These are phyloP conservation scores for Neonectria magnoliae DNA, from an alignment of 2,329 filamentous ascomycete species.

Conservation along the genomic window DNA sequence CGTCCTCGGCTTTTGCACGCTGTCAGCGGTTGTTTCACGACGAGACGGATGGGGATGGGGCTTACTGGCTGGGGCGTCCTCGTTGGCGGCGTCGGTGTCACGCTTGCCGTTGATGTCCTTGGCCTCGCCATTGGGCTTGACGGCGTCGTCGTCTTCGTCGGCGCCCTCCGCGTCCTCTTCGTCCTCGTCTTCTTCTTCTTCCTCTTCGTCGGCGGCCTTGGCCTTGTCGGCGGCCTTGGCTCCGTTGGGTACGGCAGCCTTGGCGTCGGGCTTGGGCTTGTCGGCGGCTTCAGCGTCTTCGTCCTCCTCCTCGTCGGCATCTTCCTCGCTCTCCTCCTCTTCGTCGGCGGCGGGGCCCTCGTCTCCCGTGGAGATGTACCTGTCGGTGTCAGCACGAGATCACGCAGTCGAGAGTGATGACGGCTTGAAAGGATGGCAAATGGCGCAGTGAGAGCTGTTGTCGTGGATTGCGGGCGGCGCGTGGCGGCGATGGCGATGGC, in stretches of 20 bases:
- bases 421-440: background rate
- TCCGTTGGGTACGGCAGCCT: slow-evolving; percentile 48
- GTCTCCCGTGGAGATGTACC: slow-evolving; percentile 51
- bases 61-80: slow-evolving; percentile 14
- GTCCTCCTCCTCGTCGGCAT: slow-evolving; percentile 51
- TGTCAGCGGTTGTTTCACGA: background rate
- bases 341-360: slow-evolving; percentile 37
- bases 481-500: slow-evolving; percentile 4
- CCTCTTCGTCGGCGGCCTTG: slow-evolving; percentile 49
- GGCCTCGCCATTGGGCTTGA: slow-evolving; percentile 40
- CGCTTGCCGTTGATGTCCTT: slow-evolving; percentile 35
- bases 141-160: slow-evolving; percentile 39
- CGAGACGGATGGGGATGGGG: too few species aligned
- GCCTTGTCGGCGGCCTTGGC: slow-evolving; percentile 10
- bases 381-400: slow-evolving; percentile 35
- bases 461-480: background rate
- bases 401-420: slow-evolving; percentile 2
- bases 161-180: slow-evolving; percentile 42
- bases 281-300: slow-evolving; percentile 50
- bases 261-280: slow-evolving; percentile 44
- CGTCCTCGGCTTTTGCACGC: slow-evolving; percentile 3
- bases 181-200: slow-evolving; percentile 48
- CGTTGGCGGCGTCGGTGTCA: slow-evolving; percentile 13
- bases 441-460: background rate
- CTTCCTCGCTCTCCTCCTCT: slow-evolving; percentile 54